phyloP scores from a whole-genome alignment of 225 moss, liverwort and hornwort species.

The Pleurozium schreberi region DNA sequence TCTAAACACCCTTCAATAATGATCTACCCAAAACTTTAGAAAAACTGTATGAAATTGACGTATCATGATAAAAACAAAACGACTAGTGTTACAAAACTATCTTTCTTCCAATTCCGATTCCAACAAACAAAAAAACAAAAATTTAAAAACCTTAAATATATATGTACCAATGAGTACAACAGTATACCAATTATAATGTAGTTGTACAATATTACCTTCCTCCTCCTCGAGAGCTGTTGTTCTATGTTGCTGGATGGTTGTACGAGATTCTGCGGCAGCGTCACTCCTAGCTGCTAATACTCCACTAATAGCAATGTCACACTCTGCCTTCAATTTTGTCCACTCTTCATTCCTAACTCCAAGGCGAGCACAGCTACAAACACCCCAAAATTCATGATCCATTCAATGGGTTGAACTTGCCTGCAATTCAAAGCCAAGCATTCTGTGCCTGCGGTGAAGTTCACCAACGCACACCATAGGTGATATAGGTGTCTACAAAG shows the following conservation, averaged over 20 bases:
- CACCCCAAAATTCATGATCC: background rate
- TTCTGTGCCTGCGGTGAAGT: background rate
- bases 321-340: background rate
- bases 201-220: no score
- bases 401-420: background rate
- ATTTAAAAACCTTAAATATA: no score
- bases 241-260: background rate
- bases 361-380: no score
- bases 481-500: background rate
- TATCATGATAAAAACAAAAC: background rate
- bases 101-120: background rate
- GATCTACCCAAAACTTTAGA: background rate
- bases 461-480: background rate
- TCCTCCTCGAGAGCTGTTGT: background rate
- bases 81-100: background rate
- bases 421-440: background rate
- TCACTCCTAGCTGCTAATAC: background rate
- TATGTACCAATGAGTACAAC: no score
- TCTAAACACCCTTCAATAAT: background rate
- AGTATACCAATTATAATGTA: no score
- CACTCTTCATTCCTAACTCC: background rate
- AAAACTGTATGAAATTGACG: background rate
- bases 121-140: background rate
- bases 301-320: background rate
- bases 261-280: rapidly evolving